Evolutionary conservation across 225 moss, liverwort and hornwort genomes (phyloP), one percentile per base, ranked within the genome.

Genomic region (Pleurozium schreberi): DNA sequence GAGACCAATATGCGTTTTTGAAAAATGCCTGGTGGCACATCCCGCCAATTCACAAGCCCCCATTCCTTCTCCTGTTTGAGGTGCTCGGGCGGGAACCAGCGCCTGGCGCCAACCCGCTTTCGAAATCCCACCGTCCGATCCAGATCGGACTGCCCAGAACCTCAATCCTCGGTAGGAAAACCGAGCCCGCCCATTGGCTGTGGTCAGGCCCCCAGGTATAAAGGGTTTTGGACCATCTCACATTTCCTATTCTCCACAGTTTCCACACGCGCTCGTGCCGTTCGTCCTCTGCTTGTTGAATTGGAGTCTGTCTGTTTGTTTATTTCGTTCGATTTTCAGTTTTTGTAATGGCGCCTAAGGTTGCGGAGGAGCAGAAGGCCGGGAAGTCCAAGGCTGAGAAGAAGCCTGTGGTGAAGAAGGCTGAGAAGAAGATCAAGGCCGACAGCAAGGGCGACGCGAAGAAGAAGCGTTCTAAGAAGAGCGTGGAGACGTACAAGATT

Each of bases 171-270:
- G 47, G n/a, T 52, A 42, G 18, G 67, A 17, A 10, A 65, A 85
- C 38, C 11, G 82, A 76, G 52, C 49, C 45, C 82, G 7, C 60
- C 76, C 55, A 91, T 91, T 91, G 88, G 91, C 30, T 76, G 8
- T 0, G 40, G 3, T 17, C 10, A 7, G 10, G 0, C 2, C 45
- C 30, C 11, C 2, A 15, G 43, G 82, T 91, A 88, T 88, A 91
- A 85, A 91, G 16, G 0, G 11, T 38, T 83, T 47, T 26, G 63
- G 25, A 49, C 47, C 64, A 14, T 16, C 49, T 3, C 6, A 0
- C 0, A 0, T 4, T 2, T 1, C 3, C 10, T 0, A 4, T 14
- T 3, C 0, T 3, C 3, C 3, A 0, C 30, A 12, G 18, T 31
- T 60, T 9, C 34, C 26, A 4, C 0, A 8, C 6, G 30, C 12